These are phyloP conservation scores for Eleusine indica DNA, from an alignment of 176 grass and related monocot genomes.

Conservation along the genomic window DNA sequence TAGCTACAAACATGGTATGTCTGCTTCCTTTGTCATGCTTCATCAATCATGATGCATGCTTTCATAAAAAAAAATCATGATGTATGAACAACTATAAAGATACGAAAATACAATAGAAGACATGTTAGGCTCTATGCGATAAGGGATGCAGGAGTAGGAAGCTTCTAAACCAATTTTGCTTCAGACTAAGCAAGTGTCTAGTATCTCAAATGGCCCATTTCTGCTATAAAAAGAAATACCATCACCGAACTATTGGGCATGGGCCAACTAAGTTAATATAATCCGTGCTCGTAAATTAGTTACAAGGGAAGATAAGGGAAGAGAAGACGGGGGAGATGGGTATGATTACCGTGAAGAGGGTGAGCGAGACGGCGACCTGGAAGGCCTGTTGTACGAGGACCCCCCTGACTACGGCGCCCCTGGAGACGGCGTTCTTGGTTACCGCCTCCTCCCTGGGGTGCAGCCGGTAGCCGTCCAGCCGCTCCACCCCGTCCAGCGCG, in stretches of 20 bases:
- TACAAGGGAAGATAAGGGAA: neutral
- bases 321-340: neutral
- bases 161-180: neutral
- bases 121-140: neutral
- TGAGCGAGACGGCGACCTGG: slow-evolving; percentile 78
- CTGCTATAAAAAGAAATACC: neutral
- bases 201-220: neutral
- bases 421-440: slow-evolving; percentile 68
- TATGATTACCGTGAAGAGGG: slow-evolving; percentile 67
- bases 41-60: neutral
- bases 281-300: neutral
- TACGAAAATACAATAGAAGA: neutral
- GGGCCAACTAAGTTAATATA: slow-evolving; percentile 2
- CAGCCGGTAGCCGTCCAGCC: slow-evolving; percentile 60
- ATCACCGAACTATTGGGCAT: neutral
- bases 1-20: neutral
- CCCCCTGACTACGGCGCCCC: slow-evolving; percentile 68
- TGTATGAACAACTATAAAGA: neutral
- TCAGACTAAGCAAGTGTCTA: neutral
- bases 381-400: slow-evolving; percentile 87
- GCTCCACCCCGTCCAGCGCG: slow-evolving; percentile 52
- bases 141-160: neutral
- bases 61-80: neutral
- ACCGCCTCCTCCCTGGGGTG: slow-evolving; percentile 74
- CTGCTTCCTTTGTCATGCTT: neutral